Percentiles rank a stretch among this genome's conserved stretches.
These are phyloP conservation scores for Saccharomyces hybrid DNA, from an alignment of 1,139 yeast species.

Conservation along the genomic window DNA sequence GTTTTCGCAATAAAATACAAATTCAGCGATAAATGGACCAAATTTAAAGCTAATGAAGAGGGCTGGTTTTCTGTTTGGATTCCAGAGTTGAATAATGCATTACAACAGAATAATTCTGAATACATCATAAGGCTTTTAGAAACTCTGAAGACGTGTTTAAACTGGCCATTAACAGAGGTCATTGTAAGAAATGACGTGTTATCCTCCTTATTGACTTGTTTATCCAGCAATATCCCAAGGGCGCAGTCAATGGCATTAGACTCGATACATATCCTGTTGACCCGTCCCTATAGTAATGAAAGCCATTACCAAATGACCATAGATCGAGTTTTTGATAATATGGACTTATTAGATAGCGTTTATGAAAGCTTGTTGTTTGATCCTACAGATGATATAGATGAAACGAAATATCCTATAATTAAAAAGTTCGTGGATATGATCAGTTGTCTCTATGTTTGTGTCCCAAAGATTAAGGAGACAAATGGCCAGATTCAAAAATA, in stretches of 20 bases:
- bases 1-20: slow-evolving; percentile 64
- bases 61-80: slow-evolving; percentile 92
- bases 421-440: slow-evolving; percentile 92
- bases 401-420: slow-evolving; percentile 63
- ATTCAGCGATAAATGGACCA: slow-evolving; percentile 52
- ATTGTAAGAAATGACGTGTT: slow-evolving; percentile 61
- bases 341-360: slow-evolving; percentile 56
- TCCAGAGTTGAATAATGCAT: slow-evolving; percentile 48
- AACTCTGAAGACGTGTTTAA: slow-evolving; percentile 80
- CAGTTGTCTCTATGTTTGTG: slow-evolving; percentile 67
- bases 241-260: slow-evolving; percentile 82
- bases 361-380: slow-evolving; percentile 57
- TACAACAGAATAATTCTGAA: slow-evolving; percentile 35
- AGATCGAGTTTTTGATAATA: slow-evolving; percentile 74
- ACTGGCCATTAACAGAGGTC: slow-evolving; percentile 80
- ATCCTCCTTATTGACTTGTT: slow-evolving; percentile 54
- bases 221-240: slow-evolving; percentile 53
- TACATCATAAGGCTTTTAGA: slow-evolving; percentile 65
- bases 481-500: slow-evolving; percentile 40
- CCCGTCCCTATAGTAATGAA: slow-evolving; percentile 61
- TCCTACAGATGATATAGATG: slow-evolving; percentile 69
- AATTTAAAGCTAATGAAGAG: slow-evolving; percentile 55
- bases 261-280: slow-evolving; percentile 80
- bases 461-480: slow-evolving; percentile 29
- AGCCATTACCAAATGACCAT: slow-evolving; percentile 75